Percentiles rank a stretch among this genome's conserved stretches.
Evolutionary conservation across 805 yeast species (phyloP).

Genomic region (Lipomyces sp.): DNA sequence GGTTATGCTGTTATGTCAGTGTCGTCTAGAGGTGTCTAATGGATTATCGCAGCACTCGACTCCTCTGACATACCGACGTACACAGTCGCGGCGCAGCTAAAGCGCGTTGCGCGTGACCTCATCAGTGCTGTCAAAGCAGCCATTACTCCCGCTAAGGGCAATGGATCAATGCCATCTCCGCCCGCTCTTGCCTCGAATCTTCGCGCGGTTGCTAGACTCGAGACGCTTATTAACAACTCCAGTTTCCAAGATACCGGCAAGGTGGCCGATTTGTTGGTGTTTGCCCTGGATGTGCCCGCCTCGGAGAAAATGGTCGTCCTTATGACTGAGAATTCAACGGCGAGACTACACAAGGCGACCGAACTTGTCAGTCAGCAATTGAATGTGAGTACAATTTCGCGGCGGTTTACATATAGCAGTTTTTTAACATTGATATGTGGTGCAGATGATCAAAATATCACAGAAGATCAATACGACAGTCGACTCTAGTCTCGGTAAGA

Average conservation of each 20-base stretch:
- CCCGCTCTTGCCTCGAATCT: background rate
- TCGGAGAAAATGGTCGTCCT: conserved; percentile 35
- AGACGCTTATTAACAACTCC: conserved; percentile 16
- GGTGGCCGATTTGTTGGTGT: conserved; percentile 39
- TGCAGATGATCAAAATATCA: conserved; percentile 23
- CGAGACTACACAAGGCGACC: conserved; percentile 29
- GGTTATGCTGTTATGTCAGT: background rate
- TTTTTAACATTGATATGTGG: background rate
- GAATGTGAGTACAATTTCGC: conserved; percentile 10
- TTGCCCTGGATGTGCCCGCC: conserved; percentile 37
- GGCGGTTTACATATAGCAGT: conserved; percentile 27
- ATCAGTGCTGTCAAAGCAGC: conserved; percentile 16
- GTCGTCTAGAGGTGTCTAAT: background rate
- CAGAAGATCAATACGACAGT: conserved; percentile 31
- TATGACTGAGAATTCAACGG: conserved; percentile 31
- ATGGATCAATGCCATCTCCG: background rate
- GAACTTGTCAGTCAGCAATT: conserved; percentile 21
- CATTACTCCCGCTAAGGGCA: background rate
- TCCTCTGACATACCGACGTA: conserved; percentile 26
- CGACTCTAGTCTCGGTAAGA: conserved; percentile 28
- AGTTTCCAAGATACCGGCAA: conserved; percentile 32
- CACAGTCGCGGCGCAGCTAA: conserved; percentile 24
- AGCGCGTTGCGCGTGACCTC: conserved; percentile 25
- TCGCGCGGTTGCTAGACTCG: conserved; percentile 20
- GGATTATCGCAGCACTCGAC: conserved; percentile 18